Base-by-base conservation (phyloP, 331 rosid genomes). In the Dryas integrifolia region DNA sequence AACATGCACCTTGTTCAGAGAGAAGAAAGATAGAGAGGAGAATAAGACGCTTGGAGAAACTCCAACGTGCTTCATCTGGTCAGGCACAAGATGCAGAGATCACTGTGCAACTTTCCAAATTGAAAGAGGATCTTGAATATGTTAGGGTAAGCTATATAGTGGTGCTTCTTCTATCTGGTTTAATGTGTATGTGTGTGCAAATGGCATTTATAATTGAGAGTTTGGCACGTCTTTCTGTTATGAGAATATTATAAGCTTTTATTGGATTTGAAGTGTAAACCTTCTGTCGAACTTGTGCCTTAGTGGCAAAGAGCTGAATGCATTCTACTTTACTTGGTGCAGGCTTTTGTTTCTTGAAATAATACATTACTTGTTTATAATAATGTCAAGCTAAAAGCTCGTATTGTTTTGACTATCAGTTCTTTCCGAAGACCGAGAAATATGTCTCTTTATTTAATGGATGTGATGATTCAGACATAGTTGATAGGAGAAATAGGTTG, bases 391-490 rank as follows among this genome's bases (percentile, higher is more conserved):
- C 76, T 84, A 72, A 81, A 69, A 12, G 40, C 7, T 64, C 69
- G 38, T 44, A 58, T 78, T 13, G 24, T 79, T 39, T 74, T 60
- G 21, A 75, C 61, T 41, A 80, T 89, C 90, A 95, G 98, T 91
- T 91, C 85, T 95, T 95, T 81, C 98, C 98, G 68, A 95, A 91
- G 91, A 95, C 85, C 55, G 97, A 95, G 84, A 95, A 89, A 72
- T 95, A 95, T 56, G 92, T 95, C 24, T 87, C 98, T 56, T 77
- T 95, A 62, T 89, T 91, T 85, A 80, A 83, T 58, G 96, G 97
- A 60, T 83, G 86, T 60, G 98, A 88, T 59, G 90, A 76, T 61
- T 73, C 83, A 30, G 90, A 85, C 77, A 51, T 82, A 35, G 86
- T 85, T 88, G 96, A 85, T 83, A 78, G 52, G 79, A 82, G 98